Conservation (phyloP, 345 rosid genomes). For the thale cress (Arabidopsis thaliana) region DNA sequence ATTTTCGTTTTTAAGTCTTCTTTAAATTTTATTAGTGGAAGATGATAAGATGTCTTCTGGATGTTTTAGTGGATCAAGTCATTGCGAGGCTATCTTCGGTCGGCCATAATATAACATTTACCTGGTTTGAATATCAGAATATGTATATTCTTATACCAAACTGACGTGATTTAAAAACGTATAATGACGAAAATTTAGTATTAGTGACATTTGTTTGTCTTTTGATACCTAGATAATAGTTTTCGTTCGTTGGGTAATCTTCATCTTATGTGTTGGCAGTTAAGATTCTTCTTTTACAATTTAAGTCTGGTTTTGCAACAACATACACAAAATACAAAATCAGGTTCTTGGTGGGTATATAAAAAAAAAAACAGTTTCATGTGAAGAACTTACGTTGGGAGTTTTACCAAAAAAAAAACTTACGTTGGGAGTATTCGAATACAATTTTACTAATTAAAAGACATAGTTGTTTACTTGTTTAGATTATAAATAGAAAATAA, state of each 20-base stretch:
- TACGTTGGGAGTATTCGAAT: no score
- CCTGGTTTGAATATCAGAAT: not conserved
- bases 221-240: not conserved
- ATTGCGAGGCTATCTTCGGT: conserved; percentile 22
- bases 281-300: no score
- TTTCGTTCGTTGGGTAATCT: not conserved
- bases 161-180: not conserved
- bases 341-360: not conserved
- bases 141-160: not conserved
- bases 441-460: not conserved
- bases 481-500: no score
- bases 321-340: not conserved
- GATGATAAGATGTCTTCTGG: conserved; percentile 9
- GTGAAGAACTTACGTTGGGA: no score
- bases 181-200: not conserved
- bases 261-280: not conserved
- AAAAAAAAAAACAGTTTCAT: no score
- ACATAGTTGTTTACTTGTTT: no score
- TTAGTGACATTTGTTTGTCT: not conserved
- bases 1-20: conserved; percentile 25
- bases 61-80: conserved; percentile 30
- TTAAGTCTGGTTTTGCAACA: not conserved
- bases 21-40: not conserved
- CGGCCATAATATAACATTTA: conserved; percentile 34
- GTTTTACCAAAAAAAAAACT: no score